These are phyloP conservation scores for Suillus decipiens DNA, from an alignment of 768 basidiomycete genomes.

Conservation along the genomic window DNA sequence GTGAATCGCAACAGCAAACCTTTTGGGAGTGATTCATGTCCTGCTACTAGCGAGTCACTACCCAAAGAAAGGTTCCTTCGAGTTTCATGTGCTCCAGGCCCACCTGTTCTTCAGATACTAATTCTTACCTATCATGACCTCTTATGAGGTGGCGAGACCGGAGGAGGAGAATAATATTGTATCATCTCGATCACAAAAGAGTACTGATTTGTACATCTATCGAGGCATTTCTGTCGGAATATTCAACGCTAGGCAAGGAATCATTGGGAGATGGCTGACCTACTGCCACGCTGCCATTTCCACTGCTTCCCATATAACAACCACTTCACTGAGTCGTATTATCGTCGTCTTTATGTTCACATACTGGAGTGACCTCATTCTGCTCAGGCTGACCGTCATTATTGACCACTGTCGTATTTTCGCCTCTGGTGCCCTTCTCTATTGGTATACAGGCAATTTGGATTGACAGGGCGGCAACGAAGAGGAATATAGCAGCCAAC, in stretches of 20 bases:
- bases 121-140: background rate
- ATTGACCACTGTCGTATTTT: background rate
- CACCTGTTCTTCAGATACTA: background rate
- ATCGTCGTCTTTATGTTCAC: background rate
- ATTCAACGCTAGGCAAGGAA: background rate
- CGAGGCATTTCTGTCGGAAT: background rate
- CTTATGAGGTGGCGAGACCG: background rate
- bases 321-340: background rate
- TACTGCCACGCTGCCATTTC: no score
- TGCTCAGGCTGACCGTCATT: background rate
- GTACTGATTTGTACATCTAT: background rate
- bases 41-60: background rate
- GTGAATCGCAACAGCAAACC: background rate
- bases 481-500: rapidly evolving
- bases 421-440: background rate
- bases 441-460: background rate
- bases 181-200: background rate
- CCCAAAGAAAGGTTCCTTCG: background rate
- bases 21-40: background rate
- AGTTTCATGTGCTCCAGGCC: background rate
- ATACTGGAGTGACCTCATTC: background rate
- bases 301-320: background rate
- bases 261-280: background rate
- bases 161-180: background rate
- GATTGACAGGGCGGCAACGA: background rate